phyloP scores from a whole-genome alignment of 1,284 basidiomycete genomes.

The Leccinum variabile region DNA sequence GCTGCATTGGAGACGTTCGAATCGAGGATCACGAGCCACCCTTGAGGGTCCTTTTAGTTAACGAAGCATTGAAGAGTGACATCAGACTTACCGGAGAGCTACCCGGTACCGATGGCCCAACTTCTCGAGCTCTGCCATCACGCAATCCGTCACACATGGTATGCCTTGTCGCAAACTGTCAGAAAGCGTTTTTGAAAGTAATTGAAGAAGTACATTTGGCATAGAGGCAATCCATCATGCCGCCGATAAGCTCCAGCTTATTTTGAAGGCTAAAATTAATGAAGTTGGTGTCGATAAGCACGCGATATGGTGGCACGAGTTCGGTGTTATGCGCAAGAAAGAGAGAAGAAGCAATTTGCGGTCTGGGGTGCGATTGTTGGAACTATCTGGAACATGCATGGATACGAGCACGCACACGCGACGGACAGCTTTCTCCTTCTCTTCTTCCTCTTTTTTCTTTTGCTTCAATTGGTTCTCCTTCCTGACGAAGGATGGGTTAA shows the following conservation, averaged over 20 bases:
- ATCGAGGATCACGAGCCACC: constrained; percentile 95
- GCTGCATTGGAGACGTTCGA: constrained; percentile 90
- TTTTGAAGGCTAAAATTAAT: constrained; percentile 99
- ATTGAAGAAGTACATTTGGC: constrained; percentile 82
- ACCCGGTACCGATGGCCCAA: constrained; percentile 95
- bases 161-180: constrained; percentile 62
- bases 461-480: constrained; percentile 83
- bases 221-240: constrained; percentile 99
- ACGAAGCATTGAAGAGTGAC: not conserved
- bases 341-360: constrained; percentile 84
- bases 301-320: constrained; percentile 94
- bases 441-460: constrained; percentile 73
- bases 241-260: constrained; percentile 93
- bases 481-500: constrained; percentile 38
- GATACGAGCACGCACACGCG: constrained; percentile 55
- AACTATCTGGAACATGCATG: constrained; percentile 4
- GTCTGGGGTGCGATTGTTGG: constrained; percentile 42
- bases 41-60: constrained; percentile 41
- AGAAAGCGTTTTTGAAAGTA: constrained; percentile 2
- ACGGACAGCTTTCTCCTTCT: constrained; percentile 69
- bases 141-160: constrained; percentile 97
- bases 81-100: constrained; percentile 72
- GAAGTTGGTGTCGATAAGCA: constrained; percentile 99
- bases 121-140: constrained; percentile 97
- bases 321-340: constrained; percentile 97